Conservation (phyloP, 352 stramenopile genomes). For the Phytophthora cactorum region DNA sequence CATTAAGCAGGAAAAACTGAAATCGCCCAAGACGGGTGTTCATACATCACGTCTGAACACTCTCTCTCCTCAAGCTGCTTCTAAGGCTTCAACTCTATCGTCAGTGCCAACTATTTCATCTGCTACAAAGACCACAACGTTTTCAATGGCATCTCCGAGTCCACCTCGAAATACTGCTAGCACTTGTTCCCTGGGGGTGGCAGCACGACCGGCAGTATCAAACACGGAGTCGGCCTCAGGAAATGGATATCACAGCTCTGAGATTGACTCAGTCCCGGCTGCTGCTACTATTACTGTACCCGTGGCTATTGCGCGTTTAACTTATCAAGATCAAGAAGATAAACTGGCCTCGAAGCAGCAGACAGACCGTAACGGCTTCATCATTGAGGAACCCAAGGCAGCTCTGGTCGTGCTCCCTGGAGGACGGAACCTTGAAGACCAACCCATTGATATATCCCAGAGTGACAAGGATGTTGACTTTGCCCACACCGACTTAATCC, state of each 20-base stretch:
- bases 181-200: too few species aligned
- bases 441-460: background rate
- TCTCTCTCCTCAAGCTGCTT: background rate
- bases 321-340: constrained; percentile 1
- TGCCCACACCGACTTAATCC: background rate
- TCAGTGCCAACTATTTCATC: background rate
- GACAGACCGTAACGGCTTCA: too few species aligned
- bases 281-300: background rate
- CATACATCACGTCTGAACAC: background rate
- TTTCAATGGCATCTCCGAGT: background rate
- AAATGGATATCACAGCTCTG: background rate
- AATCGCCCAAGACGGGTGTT: constrained; percentile 16
- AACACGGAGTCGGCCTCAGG: background rate
- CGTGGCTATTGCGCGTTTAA: background rate
- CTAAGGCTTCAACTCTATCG: background rate
- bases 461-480: background rate
- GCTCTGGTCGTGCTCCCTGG: background rate
- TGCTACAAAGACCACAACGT: constrained; percentile 3
- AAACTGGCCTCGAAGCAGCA: background rate
- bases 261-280: background rate
- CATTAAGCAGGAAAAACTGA: constrained; percentile 44
- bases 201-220: background rate
- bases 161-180: too few species aligned
- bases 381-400: background rate
- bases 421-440: background rate